Evolutionary conservation across 305 asterid genomes (phyloP).

Genomic region (Coffea humblotiana): DNA sequence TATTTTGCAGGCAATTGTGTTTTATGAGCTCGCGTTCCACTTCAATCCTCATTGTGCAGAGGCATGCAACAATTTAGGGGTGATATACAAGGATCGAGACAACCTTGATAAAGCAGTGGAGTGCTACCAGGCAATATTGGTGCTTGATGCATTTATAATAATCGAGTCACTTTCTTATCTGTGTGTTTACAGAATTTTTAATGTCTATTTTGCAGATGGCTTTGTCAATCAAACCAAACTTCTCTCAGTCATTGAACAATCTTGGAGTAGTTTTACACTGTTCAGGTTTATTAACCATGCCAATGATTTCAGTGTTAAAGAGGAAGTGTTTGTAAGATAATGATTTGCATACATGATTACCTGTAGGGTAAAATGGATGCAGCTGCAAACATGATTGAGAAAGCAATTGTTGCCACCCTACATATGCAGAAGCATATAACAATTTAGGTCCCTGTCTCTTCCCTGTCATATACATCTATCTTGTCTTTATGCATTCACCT

Average conservation of each 20-base stretch:
- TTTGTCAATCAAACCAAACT: constrained; percentile 88
- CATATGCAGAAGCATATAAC: constrained; percentile 98
- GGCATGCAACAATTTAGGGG: constrained; percentile 99
- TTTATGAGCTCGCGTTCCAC: constrained; percentile 98
- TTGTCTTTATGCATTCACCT: neutral
- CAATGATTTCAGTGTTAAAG: constrained; percentile 15
- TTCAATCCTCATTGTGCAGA: constrained; percentile 99
- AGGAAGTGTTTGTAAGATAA: constrained; percentile 5
- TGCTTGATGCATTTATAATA: constrained; percentile 23
- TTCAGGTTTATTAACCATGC: constrained; percentile 67
- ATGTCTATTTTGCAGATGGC: constrained; percentile 66
- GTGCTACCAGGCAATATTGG: constrained; percentile 82
- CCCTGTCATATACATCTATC: neutral
- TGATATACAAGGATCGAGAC: constrained; percentile 95
- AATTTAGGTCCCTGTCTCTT: constrained; percentile 66
- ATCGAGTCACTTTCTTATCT: constrained; percentile 22
- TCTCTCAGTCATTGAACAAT: constrained; percentile 97
- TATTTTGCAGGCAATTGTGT: constrained; percentile 84
- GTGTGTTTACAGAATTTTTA: constrained; percentile 7
- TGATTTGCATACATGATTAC: constrained; percentile 16
- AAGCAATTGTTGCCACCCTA: constrained; percentile 95
- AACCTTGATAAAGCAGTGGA: constrained; percentile 99
- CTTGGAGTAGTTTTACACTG: constrained; percentile 99
- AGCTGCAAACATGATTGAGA: constrained; percentile 96
- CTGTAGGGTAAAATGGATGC: constrained; percentile 99